These are phyloP conservation scores for Exophiala dermatitidis DNA, from an alignment of 2,329 filamentous ascomycete genomes.

Conservation along the genomic window DNA sequence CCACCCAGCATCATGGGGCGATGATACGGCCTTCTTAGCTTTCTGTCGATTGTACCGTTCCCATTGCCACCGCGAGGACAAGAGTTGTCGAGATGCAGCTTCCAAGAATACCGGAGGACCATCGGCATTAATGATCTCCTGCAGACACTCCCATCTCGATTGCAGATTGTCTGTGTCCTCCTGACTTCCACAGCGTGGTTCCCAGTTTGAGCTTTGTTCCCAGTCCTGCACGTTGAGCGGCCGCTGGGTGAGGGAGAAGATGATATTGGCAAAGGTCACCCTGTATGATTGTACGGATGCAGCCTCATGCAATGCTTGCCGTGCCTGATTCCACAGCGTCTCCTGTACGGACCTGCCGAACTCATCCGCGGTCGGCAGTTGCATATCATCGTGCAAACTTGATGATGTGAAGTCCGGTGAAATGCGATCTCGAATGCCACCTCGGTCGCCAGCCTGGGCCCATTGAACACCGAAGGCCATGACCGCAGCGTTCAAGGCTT, in stretches of 20 bases:
- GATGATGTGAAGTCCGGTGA: neutral
- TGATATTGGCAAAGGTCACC: conserved; percentile 39
- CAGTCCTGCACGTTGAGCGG: conserved; percentile 26
- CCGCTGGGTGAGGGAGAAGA: conserved; percentile 40
- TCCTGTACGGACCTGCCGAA: conserved; percentile 33
- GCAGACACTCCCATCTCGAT: conserved; percentile 1
- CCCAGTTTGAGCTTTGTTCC: neutral
- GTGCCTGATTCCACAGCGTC: conserved; percentile 39
- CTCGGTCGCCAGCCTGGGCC: conserved; percentile 6
- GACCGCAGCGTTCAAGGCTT: conserved; percentile 6
- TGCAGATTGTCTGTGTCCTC: neutral
- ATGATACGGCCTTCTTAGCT: neutral
- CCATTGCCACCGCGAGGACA: neutral
- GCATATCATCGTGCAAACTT: conserved; percentile 2
- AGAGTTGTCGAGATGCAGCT: neutral
- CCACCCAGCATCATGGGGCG: neutral
- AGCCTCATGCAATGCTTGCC: conserved; percentile 34
- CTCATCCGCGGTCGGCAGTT: neutral
- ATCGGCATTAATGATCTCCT: conserved; percentile 1
- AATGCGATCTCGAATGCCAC: neutral
- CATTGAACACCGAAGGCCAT: conserved; percentile 13
- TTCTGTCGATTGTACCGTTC: neutral
- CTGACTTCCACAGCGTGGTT: neutral
- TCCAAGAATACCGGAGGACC: conserved; percentile 1
- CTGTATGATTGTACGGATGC: conserved; percentile 38